phyloP scores from a whole-genome alignment of 2,329 filamentous ascomycete genomes.

The Penicillium sp. region DNA sequence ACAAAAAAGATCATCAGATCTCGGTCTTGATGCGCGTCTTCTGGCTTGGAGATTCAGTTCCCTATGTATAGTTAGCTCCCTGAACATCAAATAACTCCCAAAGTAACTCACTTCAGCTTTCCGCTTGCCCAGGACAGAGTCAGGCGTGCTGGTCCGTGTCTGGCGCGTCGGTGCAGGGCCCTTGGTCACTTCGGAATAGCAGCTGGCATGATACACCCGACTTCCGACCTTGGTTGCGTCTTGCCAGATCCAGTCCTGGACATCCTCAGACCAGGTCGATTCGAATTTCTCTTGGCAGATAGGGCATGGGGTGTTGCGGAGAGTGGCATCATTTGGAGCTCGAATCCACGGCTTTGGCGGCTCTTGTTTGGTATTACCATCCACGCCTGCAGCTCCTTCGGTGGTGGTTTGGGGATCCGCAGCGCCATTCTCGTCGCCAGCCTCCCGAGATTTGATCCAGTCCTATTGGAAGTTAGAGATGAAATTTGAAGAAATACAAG shows the following conservation, averaged over 20 bases:
- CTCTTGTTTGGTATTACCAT: constrained; percentile 52
- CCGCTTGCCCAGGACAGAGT: constrained; percentile 68
- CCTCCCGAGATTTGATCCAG: constrained; percentile 84
- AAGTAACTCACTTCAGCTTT: constrained; percentile 63
- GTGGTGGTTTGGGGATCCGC: constrained; percentile 42
- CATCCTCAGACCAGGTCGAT: constrained; percentile 86
- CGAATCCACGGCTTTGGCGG: constrained; percentile 71
- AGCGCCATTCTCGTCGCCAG: constrained; percentile 62
- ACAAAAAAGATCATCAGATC: constrained; percentile 13
- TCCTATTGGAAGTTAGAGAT: constrained; percentile 55
- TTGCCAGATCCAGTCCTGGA: constrained; percentile 95
- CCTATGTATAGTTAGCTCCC: constrained; percentile 21
- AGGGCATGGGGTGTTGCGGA: constrained; percentile 77
- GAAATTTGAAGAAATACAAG: background rate
- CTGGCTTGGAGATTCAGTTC: constrained; percentile 37
- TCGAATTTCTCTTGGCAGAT: constrained; percentile 97
- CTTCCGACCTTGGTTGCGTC: constrained; percentile 77
- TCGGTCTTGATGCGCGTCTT: constrained; percentile 45
- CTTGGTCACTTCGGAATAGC: constrained; percentile 77
- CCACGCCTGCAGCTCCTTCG: constrained; percentile 43
- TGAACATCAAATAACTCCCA: background rate
- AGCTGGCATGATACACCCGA: constrained; percentile 85
- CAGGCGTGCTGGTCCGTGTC: constrained; percentile 56
- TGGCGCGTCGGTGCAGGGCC: constrained; percentile 43
- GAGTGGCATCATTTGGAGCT: constrained; percentile 74